Conservation (phyloP, 768 basidiomycete genomes). For the Lactarius trivialis region DNA sequence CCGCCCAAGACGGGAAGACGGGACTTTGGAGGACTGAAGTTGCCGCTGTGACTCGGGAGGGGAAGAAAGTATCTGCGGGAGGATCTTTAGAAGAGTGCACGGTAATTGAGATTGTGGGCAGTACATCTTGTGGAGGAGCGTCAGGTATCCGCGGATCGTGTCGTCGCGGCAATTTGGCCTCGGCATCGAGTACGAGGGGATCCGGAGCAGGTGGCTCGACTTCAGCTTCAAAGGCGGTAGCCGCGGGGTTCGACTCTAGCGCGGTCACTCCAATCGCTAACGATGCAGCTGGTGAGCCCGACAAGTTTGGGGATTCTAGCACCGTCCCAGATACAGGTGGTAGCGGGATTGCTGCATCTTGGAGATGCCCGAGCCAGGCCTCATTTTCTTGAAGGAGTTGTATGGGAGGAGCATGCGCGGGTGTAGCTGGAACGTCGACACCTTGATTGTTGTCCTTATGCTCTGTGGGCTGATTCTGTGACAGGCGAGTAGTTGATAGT, state of each 20-base stretch:
- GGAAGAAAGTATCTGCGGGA: not conserved
- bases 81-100: not conserved
- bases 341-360: not conserved
- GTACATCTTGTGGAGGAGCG: slow-evolving; percentile 19
- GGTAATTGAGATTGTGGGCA: not conserved
- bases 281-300: not conserved
- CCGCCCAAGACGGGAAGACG: slow-evolving; percentile 82
- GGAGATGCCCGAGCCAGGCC: slow-evolving; percentile 11
- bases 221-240: not conserved
- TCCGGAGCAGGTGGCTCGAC: not conserved
- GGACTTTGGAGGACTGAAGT: slow-evolving; percentile 79
- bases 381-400: slow-evolving; percentile 17
- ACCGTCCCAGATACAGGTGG: not conserved
- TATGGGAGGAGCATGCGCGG: not conserved
- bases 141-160: not conserved
- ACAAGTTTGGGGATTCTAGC: not conserved
- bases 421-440: not conserved
- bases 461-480: not conserved
- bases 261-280: not conserved
- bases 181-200: not conserved
- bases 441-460: not conserved
- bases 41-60: slow-evolving; percentile 31
- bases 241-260: not conserved
- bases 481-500: slow-evolving; percentile 26
- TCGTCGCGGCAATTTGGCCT: not conserved